Percentiles rank a stretch among this genome's conserved stretches.
These are phyloP conservation scores for Corylus avellana DNA, from an alignment of 306 rosid genomes.

Conservation along the genomic window DNA sequence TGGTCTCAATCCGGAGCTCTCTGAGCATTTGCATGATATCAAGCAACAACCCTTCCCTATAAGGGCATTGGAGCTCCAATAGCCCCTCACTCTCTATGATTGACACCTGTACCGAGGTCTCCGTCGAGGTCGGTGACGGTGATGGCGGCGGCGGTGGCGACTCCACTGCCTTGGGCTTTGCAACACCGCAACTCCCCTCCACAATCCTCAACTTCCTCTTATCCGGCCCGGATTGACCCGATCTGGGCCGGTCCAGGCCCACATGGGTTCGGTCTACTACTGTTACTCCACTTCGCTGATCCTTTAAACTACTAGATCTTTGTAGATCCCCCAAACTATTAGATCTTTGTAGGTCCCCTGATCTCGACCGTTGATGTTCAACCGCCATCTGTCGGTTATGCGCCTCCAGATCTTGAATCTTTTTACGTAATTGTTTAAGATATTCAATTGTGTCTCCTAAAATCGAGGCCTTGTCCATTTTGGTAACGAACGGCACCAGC, in stretches of 20 bases:
- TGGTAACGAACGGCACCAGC: slow-evolving; percentile 80
- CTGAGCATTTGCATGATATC: slow-evolving; percentile 73
- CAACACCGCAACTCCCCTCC: slow-evolving; percentile 49
- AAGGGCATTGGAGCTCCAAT: slow-evolving; percentile 78
- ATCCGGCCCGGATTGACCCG: slow-evolving; percentile 29
- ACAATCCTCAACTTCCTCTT: slow-evolving; percentile 73
- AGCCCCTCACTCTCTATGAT: slow-evolving; percentile 84
- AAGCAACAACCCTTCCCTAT: slow-evolving; percentile 75
- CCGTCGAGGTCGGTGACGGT: slow-evolving; percentile 15
- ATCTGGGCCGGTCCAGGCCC: neutral
- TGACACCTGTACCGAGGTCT: slow-evolving; percentile 71
- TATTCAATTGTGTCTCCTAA: slow-evolving; percentile 94
- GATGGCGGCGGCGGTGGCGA: neutral
- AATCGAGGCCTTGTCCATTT: slow-evolving; percentile 94
- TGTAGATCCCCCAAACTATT: slow-evolving; percentile 31
- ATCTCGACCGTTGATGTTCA: slow-evolving; percentile 39
- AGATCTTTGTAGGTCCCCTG: slow-evolving; percentile 30
- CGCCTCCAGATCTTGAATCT: slow-evolving; percentile 76
- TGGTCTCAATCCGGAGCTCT: slow-evolving; percentile 71
- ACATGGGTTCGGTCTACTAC: neutral
- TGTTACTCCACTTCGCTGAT: slow-evolving; percentile 34
- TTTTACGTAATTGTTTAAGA: slow-evolving; percentile 66
- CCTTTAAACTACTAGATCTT: slow-evolving; percentile 19
- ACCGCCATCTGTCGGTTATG: slow-evolving; percentile 51
- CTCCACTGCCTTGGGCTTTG: slow-evolving; percentile 43